Conservation (phyloP, 805 yeast species). For the Candida maris region DNA sequence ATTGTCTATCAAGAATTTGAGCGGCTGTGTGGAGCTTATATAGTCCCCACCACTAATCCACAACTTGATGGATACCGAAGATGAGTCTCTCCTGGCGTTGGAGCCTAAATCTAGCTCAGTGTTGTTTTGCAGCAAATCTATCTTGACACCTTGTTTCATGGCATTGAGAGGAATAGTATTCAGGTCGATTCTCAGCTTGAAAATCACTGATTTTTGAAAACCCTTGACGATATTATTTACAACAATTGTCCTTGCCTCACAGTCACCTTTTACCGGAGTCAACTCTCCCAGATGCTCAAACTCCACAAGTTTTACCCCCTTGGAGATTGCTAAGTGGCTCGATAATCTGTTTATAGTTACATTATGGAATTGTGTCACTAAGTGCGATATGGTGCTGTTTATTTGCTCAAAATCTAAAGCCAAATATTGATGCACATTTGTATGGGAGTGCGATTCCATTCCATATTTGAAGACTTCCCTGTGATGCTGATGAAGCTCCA, state of each 20-base stretch:
- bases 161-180: slow-evolving; percentile 11
- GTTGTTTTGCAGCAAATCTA: slow-evolving; percentile 10
- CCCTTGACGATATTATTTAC: slow-evolving; percentile 21
- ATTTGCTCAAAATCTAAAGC: slow-evolving; percentile 23
- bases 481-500: slow-evolving; percentile 19
- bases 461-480: slow-evolving; percentile 8
- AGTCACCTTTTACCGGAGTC: not conserved
- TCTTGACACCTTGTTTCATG: slow-evolving; percentile 13
- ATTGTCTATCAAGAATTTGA: slow-evolving; percentile 21
- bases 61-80: slow-evolving; percentile 9
- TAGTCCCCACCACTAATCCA: slow-evolving; percentile 5
- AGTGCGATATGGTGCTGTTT: slow-evolving; percentile 2
- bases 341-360: slow-evolving; percentile 17
- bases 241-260: slow-evolving; percentile 3
- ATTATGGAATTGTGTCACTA: slow-evolving; percentile 17
- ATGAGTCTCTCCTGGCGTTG: slow-evolving; percentile 3
- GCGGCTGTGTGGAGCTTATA: slow-evolving; percentile 13
- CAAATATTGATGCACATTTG: slow-evolving; percentile 15
- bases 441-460: not conserved
- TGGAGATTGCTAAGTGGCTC: slow-evolving; percentile 12
- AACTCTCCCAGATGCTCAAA: slow-evolving; percentile 19
- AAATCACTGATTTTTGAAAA: slow-evolving; percentile 20
- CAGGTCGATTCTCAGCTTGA: slow-evolving; percentile 23
- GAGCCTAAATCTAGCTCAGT: slow-evolving; percentile 7
- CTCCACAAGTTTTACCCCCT: slow-evolving; percentile 18